These are phyloP conservation scores for Polyporus tsugae DNA, from an alignment of 1,284 basidiomycete genomes.

Conservation along the genomic window DNA sequence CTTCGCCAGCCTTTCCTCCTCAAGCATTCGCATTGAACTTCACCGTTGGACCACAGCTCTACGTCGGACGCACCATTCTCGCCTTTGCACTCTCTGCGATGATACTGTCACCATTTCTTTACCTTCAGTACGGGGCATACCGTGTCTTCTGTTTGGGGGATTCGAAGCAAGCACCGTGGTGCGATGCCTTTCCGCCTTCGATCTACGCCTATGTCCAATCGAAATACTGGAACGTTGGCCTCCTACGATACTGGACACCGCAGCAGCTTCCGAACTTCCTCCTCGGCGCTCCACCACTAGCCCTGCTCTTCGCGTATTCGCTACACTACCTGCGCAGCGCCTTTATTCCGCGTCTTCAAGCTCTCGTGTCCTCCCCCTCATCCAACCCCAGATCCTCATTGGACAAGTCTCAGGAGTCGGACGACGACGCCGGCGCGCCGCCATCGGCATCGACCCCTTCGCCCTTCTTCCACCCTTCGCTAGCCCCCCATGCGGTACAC, in stretches of 20 bases:
- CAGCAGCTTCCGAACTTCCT: conserved; percentile 90
- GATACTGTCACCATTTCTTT: conserved; percentile 69
- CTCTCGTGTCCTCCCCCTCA: conserved; percentile 27
- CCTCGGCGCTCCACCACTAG: conserved; percentile 78
- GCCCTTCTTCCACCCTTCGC: conserved; percentile 47
- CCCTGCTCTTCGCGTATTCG: conserved; percentile 57
- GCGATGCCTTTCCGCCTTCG: conserved; percentile 62
- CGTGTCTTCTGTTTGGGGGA: conserved; percentile 12
- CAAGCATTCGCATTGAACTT: background rate
- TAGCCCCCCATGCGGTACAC: conserved; percentile 75
- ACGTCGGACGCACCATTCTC: conserved; percentile 40
- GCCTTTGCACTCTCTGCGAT: conserved; percentile 54
- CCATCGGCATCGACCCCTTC: conserved; percentile 14
- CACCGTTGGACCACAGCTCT: conserved; percentile 41
- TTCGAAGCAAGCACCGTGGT: conserved; percentile 62
- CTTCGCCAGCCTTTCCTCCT: background rate
- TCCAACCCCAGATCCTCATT: conserved; percentile 7
- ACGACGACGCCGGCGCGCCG: background rate
- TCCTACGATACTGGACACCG: conserved; percentile 87
- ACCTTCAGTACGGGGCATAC: conserved; percentile 77
- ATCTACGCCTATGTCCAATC: conserved; percentile 88
- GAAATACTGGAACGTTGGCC: conserved; percentile 90
- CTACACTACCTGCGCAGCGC: conserved; percentile 44
- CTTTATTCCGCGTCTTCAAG: conserved; percentile 28
- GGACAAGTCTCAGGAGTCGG: background rate